Evolutionary conservation across 2,329 filamentous ascomycete genomes (phyloP).

Genomic region (Trichophyton benhamiae): DNA sequence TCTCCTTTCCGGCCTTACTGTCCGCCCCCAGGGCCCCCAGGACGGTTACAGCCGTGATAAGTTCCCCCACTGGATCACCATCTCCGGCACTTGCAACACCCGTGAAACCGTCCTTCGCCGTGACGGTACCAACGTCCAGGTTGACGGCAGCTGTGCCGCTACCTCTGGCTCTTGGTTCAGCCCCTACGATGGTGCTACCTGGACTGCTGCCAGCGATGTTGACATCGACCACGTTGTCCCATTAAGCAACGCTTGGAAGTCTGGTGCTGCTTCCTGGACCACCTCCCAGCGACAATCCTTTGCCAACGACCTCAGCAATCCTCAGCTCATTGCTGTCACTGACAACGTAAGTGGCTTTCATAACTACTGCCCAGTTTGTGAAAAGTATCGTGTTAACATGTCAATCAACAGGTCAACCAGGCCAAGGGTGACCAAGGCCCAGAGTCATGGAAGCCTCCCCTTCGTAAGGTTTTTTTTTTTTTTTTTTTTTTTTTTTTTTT

Average conservation of each 20-base stretch:
- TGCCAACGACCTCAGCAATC: slow-evolving; percentile 64
- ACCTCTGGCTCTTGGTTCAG: slow-evolving; percentile 57
- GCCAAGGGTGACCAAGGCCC: slow-evolving; percentile 61
- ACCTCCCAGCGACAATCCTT: slow-evolving; percentile 53
- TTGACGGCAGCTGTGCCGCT: slow-evolving; percentile 48
- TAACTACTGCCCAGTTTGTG: background rate
- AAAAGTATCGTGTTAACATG: background rate
- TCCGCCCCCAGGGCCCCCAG: slow-evolving; percentile 43
- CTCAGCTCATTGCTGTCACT: slow-evolving; percentile 69
- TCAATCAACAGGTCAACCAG: slow-evolving; percentile 44
- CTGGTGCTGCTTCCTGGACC: slow-evolving; percentile 61
- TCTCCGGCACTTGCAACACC: slow-evolving; percentile 57
- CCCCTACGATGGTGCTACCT: slow-evolving; percentile 61
- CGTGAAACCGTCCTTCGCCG: slow-evolving; percentile 60
- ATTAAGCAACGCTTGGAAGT: slow-evolving; percentile 70
- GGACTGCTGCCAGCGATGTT: slow-evolving; percentile 55
- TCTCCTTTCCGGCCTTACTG: slow-evolving; percentile 47
- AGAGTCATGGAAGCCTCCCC: slow-evolving; percentile 62
- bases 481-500: slow-evolving; percentile 12
- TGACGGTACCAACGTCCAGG: slow-evolving; percentile 54
- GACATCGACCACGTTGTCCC: slow-evolving; percentile 81
- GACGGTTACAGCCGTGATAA: slow-evolving; percentile 51
- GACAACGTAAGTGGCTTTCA: slow-evolving; percentile 38
- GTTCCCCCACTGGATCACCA: slow-evolving; percentile 61
- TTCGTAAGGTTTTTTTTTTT: slow-evolving; percentile 33